phyloP scores from a whole-genome alignment of 2,329 filamentous ascomycete species.

The Alternaria novae-zelandiae region DNA sequence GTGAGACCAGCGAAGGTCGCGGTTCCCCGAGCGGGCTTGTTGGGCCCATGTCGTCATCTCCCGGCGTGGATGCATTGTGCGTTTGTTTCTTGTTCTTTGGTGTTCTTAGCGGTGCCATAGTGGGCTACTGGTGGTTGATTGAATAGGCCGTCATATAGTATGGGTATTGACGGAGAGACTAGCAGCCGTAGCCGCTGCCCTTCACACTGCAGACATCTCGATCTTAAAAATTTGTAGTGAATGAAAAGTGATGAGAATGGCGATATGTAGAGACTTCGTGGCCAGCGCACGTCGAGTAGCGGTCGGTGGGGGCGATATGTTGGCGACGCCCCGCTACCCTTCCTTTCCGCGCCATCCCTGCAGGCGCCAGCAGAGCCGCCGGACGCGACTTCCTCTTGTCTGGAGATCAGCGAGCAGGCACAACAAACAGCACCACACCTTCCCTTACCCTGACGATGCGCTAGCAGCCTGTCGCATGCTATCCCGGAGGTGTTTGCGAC shows the following conservation, averaged over 20 bases:
- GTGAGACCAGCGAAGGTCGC: constrained; percentile 37
- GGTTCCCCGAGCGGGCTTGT: constrained; percentile 37
- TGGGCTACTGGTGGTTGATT: constrained; percentile 46
- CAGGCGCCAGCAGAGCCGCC: constrained; percentile 18
- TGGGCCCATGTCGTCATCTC: constrained; percentile 26
- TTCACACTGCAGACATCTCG: constrained; percentile 51
- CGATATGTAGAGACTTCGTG: constrained; percentile 26
- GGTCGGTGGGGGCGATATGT: constrained; percentile 29
- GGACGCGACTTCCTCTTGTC: constrained; percentile 28
- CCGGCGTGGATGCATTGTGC: constrained; percentile 40
- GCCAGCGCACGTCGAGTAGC: constrained; percentile 34
- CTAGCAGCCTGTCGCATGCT: not conserved
- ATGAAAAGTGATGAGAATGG: constrained; percentile 23
- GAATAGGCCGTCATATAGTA: constrained; percentile 39
- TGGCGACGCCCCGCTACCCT: constrained; percentile 27
- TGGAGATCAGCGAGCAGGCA: constrained; percentile 13
- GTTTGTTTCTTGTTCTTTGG: constrained; percentile 48
- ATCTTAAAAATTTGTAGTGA: constrained; percentile 17
- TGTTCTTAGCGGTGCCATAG: constrained; percentile 56
- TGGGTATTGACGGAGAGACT: constrained; percentile 43
- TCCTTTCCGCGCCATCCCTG: constrained; percentile 20
- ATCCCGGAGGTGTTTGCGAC: not conserved
- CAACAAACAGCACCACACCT: constrained; percentile 19
- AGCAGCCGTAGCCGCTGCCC: constrained; percentile 57
- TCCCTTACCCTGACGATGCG: not conserved